Percentiles rank a stretch among this genome's conserved stretches.
These are phyloP conservation scores for Adansonia digitata DNA, from an alignment of 345 rosid species.

Conservation along the genomic window DNA sequence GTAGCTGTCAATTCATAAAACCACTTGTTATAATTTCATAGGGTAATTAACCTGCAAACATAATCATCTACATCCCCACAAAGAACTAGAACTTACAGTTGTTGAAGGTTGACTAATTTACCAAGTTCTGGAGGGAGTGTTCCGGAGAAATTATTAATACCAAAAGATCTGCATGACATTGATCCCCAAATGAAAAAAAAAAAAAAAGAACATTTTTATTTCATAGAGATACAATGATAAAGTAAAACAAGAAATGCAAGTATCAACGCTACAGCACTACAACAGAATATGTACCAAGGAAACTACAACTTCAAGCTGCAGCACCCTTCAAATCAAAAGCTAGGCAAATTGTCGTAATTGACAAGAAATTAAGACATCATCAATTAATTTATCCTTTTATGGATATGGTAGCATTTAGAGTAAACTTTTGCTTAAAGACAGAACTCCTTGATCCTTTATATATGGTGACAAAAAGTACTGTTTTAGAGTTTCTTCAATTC, in stretches of 20 bases:
- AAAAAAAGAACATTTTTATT: no score
- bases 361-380: neutral
- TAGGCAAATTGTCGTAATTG: neutral
- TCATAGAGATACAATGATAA: no score
- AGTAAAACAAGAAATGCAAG: no score
- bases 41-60: neutral
- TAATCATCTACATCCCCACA: neutral
- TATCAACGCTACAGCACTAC: neutral
- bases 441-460: neutral
- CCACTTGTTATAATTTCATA: neutral
- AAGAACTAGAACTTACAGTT: conserved; percentile 8
- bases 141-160: conserved; percentile 2
- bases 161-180: conserved; percentile 3
- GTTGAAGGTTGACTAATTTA: neutral
- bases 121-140: conserved; percentile 12
- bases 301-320: neutral
- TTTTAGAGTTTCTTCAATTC: neutral
- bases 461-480: neutral
- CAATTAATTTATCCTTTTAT: neutral
- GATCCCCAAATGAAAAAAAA: neutral
- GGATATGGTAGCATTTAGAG: neutral
- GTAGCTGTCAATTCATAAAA: conserved; percentile 31
- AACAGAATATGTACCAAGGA: neutral
- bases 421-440: neutral
- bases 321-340: neutral